phyloP scores from a whole-genome alignment of 2,329 filamentous ascomycete species.

The Arthrobotrys sinensis region DNA sequence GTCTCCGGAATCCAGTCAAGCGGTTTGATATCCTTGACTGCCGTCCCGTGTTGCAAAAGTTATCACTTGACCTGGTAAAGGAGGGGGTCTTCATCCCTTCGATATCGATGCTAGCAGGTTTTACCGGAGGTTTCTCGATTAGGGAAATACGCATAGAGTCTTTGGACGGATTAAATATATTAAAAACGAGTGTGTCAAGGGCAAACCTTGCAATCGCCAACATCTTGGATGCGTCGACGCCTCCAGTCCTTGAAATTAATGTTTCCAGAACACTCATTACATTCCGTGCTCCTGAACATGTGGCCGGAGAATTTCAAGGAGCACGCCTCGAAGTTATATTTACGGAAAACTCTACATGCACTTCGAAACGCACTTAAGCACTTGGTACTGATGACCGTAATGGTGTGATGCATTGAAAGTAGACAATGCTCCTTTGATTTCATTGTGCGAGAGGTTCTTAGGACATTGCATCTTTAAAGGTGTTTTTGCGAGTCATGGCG shows the following conservation, averaged over 20 bases:
- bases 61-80: constrained; percentile 56
- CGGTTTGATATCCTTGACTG: constrained; percentile 56
- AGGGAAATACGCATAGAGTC: constrained; percentile 36
- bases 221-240: constrained; percentile 26
- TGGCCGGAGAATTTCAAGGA: constrained; percentile 61
- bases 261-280: constrained; percentile 53
- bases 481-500: constrained; percentile 58
- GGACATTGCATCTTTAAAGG: constrained; percentile 29
- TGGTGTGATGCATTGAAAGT: constrained; percentile 35
- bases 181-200: constrained; percentile 41
- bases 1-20: constrained; percentile 57
- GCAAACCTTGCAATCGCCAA: constrained; percentile 45
- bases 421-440: constrained; percentile 46
- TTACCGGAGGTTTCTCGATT: constrained; percentile 49
- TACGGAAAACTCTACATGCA: constrained; percentile 26
- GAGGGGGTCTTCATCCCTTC: constrained; percentile 27
- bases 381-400: constrained; percentile 29
- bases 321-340: constrained; percentile 29
- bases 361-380: constrained; percentile 45
- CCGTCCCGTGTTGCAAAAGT: constrained; percentile 51
- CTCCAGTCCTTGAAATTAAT: constrained; percentile 41
- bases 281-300: constrained; percentile 56
- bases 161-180: constrained; percentile 40
- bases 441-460: constrained; percentile 5
- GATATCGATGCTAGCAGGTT: constrained; percentile 47